Evolutionary conservation across 192 early-diverging fungal genomes (phyloP).

Genomic region (Coemansia sp.): DNA sequence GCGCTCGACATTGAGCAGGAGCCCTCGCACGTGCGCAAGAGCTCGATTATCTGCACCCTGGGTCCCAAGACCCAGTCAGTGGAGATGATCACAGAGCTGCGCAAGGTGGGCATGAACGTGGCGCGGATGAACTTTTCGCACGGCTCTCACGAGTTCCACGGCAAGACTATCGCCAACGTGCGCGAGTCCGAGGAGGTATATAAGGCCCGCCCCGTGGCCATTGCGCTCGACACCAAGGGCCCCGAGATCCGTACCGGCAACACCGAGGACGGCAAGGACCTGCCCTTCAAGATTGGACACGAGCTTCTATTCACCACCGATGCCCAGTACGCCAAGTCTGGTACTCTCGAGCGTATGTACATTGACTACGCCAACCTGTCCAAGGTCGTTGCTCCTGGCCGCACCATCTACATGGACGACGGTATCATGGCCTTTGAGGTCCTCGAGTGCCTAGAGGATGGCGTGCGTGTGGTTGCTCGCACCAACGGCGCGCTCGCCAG

Average conservation of each 20-base stretch:
- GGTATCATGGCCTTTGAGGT: constrained; percentile 95
- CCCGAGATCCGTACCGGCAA: constrained; percentile 87
- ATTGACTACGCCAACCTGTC: constrained; percentile 80
- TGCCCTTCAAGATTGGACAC: constrained; percentile 74
- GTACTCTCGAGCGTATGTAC: constrained; percentile 69
- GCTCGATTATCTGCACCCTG: constrained; percentile 81
- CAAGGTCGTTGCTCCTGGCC: constrained; percentile 71
- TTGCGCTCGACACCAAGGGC: constrained; percentile 84
- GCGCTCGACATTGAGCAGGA: constrained; percentile 62
- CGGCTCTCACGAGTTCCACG: constrained; percentile 70
- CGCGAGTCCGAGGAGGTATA: constrained; percentile 53
- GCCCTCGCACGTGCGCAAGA: constrained; percentile 64
- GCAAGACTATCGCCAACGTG: constrained; percentile 70
- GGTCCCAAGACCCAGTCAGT: constrained; percentile 76
- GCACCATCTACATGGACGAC: constrained; percentile 89
- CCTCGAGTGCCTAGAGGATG: constrained; percentile 60
- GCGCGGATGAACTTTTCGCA: constrained; percentile 79
- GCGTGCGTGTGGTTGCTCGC: constrained; percentile 68
- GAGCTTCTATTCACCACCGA: constrained; percentile 77
- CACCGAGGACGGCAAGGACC: constrained; percentile 70
- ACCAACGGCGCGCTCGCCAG: constrained; percentile 88
- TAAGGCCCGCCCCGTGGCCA: constrained; percentile 58
- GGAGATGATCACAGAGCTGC: constrained; percentile 67
- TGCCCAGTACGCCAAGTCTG: constrained; percentile 58
- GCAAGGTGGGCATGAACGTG: constrained; percentile 79